phyloP scores from a whole-genome alignment of 495 filamentous ascomycete genomes.

The Pseudevernia furfuracea region DNA sequence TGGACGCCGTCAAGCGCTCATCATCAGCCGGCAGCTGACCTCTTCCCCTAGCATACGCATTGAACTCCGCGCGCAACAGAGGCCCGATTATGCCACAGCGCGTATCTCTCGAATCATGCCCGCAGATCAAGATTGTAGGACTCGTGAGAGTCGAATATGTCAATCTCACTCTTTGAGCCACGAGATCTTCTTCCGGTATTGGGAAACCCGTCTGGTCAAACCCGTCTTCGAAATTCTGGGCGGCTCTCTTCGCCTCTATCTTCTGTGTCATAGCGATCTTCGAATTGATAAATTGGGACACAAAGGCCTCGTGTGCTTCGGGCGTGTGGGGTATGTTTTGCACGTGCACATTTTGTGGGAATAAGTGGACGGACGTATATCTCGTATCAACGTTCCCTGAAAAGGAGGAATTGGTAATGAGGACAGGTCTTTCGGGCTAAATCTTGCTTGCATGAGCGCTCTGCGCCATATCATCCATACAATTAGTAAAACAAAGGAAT shows the following conservation, averaged over 20 bases:
- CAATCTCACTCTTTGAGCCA: conserved; percentile 45
- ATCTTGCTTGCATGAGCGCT: conserved; percentile 4
- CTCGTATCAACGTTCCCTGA: conserved; percentile 36
- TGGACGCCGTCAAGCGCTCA: conserved; percentile 25
- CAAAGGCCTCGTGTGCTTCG: conserved; percentile 15
- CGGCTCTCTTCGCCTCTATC: not conserved
- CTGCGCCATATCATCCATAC: not conserved
- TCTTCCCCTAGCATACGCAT: conserved; percentile 33
- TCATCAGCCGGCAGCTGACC: conserved; percentile 18
- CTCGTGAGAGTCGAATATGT: conserved; percentile 29
- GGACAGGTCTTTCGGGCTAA: conserved; percentile 73
- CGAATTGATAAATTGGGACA: not conserved
- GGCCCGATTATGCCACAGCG: conserved; percentile 79
- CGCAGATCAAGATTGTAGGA: conserved; percentile 53
- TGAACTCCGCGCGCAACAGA: conserved; percentile 60
- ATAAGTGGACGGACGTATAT: conserved; percentile 31
- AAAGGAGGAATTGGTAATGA: conserved; percentile 66
- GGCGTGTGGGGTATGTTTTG: conserved; percentile 49
- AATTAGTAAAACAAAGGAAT: conserved; percentile 46
- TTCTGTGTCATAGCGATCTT: not conserved
- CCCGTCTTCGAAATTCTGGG: not conserved
- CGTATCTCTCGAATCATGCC: conserved; percentile 68
- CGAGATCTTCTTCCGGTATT: conserved; percentile 31
- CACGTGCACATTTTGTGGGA: conserved; percentile 73
- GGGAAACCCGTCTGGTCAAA: conserved; percentile 35